Percentiles rank a stretch among this genome's conserved stretches.
Evolutionary conservation across 2,329 filamentous ascomycete genomes (phyloP).

Genomic region (Colletotrichum filicis): DNA sequence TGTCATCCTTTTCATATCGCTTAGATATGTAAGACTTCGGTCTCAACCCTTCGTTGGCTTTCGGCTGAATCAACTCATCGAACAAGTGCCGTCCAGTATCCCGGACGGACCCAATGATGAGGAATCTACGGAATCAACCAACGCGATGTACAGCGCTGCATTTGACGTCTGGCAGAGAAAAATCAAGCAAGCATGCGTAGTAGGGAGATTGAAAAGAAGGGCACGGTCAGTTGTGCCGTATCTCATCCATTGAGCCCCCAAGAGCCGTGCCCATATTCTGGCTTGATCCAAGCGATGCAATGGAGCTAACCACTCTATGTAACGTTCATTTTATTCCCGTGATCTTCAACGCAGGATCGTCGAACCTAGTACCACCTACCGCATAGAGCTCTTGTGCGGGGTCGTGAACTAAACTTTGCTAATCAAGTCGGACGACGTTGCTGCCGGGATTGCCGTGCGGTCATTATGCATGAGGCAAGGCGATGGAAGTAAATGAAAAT

Average conservation of each 20-base stretch:
- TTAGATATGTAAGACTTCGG: too few relatives aligned
- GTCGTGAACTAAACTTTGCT: slow-evolving; percentile 7
- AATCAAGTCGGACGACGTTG: not conserved
- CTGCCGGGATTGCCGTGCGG: not conserved
- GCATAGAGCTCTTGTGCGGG: slow-evolving; percentile 8
- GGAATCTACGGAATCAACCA: not conserved
- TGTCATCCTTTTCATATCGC: too few relatives aligned
- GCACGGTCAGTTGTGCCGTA: not conserved
- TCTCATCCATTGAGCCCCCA: not conserved
- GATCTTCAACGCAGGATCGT: not conserved
- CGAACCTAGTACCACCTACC: slow-evolving; percentile 5
- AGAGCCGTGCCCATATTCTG: not conserved
- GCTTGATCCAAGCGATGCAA: not conserved
- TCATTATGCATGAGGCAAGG: not conserved
- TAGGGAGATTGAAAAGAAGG: not conserved
- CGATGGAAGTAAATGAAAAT: not conserved
- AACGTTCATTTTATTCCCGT: not conserved
- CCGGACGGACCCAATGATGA: not conserved
- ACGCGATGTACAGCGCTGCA: not conserved
- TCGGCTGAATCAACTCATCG: too few relatives aligned
- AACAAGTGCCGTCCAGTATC: not conserved
- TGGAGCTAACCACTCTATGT: not conserved
- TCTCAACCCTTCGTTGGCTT: too few relatives aligned
- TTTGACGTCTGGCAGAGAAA: not conserved
- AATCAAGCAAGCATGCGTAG: not conserved